Base-by-base conservation (phyloP, 192 early-diverging fungal species). In the Backusella westeae region DNA sequence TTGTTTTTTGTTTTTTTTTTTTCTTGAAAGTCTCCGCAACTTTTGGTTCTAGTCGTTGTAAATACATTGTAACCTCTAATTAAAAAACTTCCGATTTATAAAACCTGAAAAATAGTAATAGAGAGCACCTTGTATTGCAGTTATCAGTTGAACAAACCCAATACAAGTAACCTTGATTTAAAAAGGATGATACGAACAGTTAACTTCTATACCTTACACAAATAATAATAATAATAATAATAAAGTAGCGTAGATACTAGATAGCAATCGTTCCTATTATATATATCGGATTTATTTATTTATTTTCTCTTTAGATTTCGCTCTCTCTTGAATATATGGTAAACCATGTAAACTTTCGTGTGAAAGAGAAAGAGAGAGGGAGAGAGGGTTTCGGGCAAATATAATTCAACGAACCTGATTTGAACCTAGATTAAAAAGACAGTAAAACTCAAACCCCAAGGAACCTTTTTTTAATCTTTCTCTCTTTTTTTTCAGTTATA, bases 321-420 rank as follows among this genome's bases (percentile, higher is more conserved):
- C 46, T 49, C 19, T n/a, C 6, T 49, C 46, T 49, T 49, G 46
- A 49, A 49, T 49, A 49, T 49, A 49, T 49, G 46, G 46, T 49
- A 49, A 49, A n/a, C 46, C 46, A 49, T n/a, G 46, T 49, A 49
- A 49, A 49, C 46, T 49, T 49, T 49, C 17, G 46, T 49, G 46
- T 49, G 46, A 49, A n/a, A 49, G 46, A 49, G 46, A 49, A 2
- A 44, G 46, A 6, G 46, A 49, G 46, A 4, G 46, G 19, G 46
- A 49, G 46, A 49, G 46, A 17, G 14, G 67, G 67, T 67, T 67
- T 67, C 67, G 67, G 67, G 67, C 67, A 67, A 67, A 67, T 67
- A 67, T 34, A 67, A 67, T 67, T 67, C 67, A 35, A 67, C 67
- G 67, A 67, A 49, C 67, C 34, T 67, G 67, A 67, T 67, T 67